phyloP scores from a whole-genome alignment of 139 green algal genomes.

The Zygnema cylindricum region DNA sequence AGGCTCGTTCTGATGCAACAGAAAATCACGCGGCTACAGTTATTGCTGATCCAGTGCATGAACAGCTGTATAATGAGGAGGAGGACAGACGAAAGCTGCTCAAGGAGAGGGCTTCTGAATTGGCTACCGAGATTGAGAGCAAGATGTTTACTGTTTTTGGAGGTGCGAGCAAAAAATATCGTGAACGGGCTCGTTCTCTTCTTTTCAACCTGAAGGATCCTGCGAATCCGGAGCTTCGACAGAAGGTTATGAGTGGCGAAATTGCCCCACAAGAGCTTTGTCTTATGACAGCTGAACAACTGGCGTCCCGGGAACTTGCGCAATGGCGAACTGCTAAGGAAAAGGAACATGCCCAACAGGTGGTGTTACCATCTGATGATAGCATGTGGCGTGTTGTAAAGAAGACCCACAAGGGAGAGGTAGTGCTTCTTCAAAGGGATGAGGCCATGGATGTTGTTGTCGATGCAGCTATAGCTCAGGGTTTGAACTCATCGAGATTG shows the following conservation, averaged over 20 bases:
- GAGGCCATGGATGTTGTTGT: background rate
- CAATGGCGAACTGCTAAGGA: constrained; percentile 27
- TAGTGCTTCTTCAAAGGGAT: constrained; percentile 19
- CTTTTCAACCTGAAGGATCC: constrained; percentile 57
- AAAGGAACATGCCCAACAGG: background rate
- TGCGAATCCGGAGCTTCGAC: constrained; percentile 44
- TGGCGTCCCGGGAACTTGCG: constrained; percentile 33
- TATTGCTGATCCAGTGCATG: background rate
- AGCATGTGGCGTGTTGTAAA: constrained; percentile 17
- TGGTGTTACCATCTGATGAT: constrained; percentile 36
- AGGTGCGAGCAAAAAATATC: constrained; percentile 28
- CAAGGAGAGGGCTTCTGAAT: background rate
- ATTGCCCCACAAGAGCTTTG: constrained; percentile 26
- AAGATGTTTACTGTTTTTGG: constrained; percentile 17
- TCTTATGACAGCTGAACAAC: constrained; percentile 43
- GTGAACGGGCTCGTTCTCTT: constrained; percentile 33
- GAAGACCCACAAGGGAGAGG: constrained; percentile 57
- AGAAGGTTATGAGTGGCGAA: constrained; percentile 29
- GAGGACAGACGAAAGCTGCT: background rate
- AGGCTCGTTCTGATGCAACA: background rate
- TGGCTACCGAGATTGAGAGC: constrained; percentile 24
- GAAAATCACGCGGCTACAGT: background rate
- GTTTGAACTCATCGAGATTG: background rate
- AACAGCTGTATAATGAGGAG: background rate
- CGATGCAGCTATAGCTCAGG: background rate